Evolutionary conservation across 805 yeast species (phyloP).

Genomic region (Ogataea saltuana): DNA sequence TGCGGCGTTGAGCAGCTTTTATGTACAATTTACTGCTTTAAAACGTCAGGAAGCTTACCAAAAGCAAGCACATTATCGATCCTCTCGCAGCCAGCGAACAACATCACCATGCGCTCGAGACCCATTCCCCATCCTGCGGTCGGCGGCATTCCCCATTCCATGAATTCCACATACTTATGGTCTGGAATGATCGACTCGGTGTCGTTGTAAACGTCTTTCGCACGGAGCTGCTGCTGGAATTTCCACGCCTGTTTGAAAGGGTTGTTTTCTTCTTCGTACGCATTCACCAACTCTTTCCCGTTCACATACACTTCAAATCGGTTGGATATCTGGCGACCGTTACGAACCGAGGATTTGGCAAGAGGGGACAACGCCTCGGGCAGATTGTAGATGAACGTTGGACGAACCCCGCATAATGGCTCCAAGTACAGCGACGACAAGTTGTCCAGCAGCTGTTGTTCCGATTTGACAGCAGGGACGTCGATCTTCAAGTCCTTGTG

Average conservation of each 20-base stretch:
- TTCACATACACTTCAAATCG: conserved; percentile 83
- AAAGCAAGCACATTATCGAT: conserved; percentile 77
- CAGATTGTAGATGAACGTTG: conserved; percentile 78
- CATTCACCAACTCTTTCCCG: conserved; percentile 83
- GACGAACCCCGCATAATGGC: conserved; percentile 53
- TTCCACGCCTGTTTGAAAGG: conserved; percentile 71
- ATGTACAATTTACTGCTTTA: conserved; percentile 46
- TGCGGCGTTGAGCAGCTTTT: neutral
- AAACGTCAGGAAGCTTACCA: conserved; percentile 72
- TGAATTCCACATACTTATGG: conserved; percentile 61
- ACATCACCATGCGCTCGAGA: conserved; percentile 83
- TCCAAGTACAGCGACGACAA: conserved; percentile 66
- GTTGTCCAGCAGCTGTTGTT: conserved; percentile 63
- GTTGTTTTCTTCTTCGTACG: conserved; percentile 94
- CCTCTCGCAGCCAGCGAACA: conserved; percentile 60
- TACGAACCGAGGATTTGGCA: conserved; percentile 62
- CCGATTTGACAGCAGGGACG: conserved; percentile 44
- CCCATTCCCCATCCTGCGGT: conserved; percentile 99
- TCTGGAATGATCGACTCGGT: conserved; percentile 72
- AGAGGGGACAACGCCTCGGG: conserved; percentile 87
- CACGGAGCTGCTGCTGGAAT: conserved; percentile 57
- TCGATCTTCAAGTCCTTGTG: conserved; percentile 38
- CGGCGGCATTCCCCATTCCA: conserved; percentile 96
- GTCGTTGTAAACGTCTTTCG: conserved; percentile 52
- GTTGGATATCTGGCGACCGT: conserved; percentile 48